A percentile compares a stretch with the other conserved stretches of the same genome.
phyloP scores from a whole-genome alignment of 1,139 yeast genomes.

The Yamadazyma trypodendri region DNA sequence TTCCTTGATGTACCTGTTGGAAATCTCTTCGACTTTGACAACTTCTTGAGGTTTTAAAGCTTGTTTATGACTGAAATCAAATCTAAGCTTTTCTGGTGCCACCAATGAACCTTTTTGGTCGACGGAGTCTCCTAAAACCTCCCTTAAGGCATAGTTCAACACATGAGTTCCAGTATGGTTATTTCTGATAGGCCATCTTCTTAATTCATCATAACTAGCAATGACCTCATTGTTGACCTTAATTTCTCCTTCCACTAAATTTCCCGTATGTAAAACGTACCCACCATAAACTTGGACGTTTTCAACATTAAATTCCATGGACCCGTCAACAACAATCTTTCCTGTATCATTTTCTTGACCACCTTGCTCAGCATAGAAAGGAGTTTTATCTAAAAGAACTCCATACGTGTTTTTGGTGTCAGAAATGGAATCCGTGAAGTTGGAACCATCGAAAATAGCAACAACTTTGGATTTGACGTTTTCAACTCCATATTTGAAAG shows the following conservation, averaged over 20 bases:
- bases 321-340: constrained; percentile 83
- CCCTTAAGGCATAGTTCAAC: constrained; percentile 82
- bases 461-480: constrained; percentile 62
- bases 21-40: constrained; percentile 69
- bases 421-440: constrained; percentile 51
- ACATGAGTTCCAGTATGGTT: constrained; percentile 99
- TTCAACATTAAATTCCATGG: constrained; percentile 81
- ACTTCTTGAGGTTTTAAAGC: constrained; percentile 72
- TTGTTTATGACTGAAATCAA: constrained; percentile 92
- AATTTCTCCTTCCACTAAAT: constrained; percentile 71
- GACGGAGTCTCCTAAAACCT: constrained; percentile 80
- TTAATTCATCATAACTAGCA: constrained; percentile 86
- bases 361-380: constrained; percentile 98
- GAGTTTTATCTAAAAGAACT: constrained; percentile 80
- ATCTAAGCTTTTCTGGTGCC: constrained; percentile 91
- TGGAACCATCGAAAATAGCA: constrained; percentile 68
- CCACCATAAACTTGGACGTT: constrained; percentile 94
- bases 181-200: constrained; percentile 96
- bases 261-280: constrained; percentile 92
- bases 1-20: constrained; percentile 67
- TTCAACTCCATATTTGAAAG: constrained; percentile 66
- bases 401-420: constrained; percentile 63
- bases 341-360: constrained; percentile 98
- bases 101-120: constrained; percentile 98
- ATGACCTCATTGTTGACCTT: constrained; percentile 67